Evolutionary conservation across 805 yeast species (phyloP), one percentile per base, ranked within the genome.

Genomic region (Zygosaccharomyces rouxii): DNA sequence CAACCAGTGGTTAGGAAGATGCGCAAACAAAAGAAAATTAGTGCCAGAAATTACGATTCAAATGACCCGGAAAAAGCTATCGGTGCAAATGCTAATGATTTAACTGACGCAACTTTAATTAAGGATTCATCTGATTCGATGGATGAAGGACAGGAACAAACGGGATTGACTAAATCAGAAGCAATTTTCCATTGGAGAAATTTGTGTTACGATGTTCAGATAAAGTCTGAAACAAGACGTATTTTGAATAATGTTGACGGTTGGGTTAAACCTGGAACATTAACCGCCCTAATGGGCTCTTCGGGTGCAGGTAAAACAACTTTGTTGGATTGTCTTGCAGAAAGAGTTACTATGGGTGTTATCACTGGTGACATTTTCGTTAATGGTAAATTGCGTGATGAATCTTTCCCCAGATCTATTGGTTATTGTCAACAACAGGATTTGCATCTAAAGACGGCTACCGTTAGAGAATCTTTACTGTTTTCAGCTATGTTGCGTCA

Each of bases 281-380:
- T 86, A 60, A 86, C 92, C 43, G 94, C 94, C 3, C 67, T 81
- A 44, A 80, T 81, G 85, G 87, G 89, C 57, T 81, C 84, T 16
- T 80, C 89, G 33, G 89, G 89, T 70, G 89, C 90, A 50, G 90
- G 90, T 74, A 84, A 84, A 62, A 84, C 90, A 16, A 84, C 89
- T 5, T 70, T 84, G 50, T 71, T 84, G 56, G 85, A 84, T 70
- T 81, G 83, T 59, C 72, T 84, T 58, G 84, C 88, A 30, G 82
- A 81, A 58, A 77, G 89, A 66, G 79, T 82, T 46, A 80, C 85
- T 16, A 72, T 77, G 68, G 90, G 90, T 70, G 79, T 79, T 47
- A 81, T 84, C 48, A 76, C 86, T 42, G 85, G 85, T 63, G 83
- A 83, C 56, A 75, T 78, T 71, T 67, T 80, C 63, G 86, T 83